Evolutionary conservation across 495 filamentous ascomycete species (phyloP), one percentile per base, ranked within the genome.

Genomic region (Xylaria curta): DNA sequence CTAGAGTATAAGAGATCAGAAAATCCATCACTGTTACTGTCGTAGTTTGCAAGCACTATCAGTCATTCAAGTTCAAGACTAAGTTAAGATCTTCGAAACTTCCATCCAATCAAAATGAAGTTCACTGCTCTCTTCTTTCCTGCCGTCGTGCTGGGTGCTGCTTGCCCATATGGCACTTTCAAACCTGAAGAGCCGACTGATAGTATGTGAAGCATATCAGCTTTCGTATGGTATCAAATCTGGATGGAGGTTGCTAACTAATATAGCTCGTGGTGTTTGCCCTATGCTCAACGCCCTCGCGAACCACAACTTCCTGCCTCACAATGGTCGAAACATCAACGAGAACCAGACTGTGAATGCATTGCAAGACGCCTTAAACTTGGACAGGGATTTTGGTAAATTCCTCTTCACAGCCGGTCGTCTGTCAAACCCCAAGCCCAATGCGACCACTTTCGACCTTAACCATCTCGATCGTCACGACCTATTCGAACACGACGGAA

Each of bases 401-500:
- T 62, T 80, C 10, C 78, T 89, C 67, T 86, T 82, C 61, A 68
- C 82, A 1, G 78, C 80, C 36, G 87, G 82, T 36, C 61, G 82
- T 2, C 76, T 79, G 31, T 82, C 84, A 6, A 88, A 86, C 73
- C 85, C 86, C 0, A 73, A 79, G 59, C 79, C 81, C 1, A 89
- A 88, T 73, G 81, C 86, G 1, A 88, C 84, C 12, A 81, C 63
- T 13, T 87, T 88, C 74, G 79, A 81, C 8, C 79, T 89, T 36
- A 76, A 86, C 72, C 73, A 85, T 26, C 82, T 88, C 21, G 75
- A 81, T 69, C 75, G 79, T 19, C 84, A 87, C 67, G 83, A 87
- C 58, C 72, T 87, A 44, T 75, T 87, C 3, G 86, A 88, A 66
- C 85, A 87, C 60, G 86, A 88, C 74, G 85, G 77, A 7, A 87